Base-by-base conservation (phyloP, 192 early-diverging fungal genomes). In the Linnemannia exigua region DNA sequence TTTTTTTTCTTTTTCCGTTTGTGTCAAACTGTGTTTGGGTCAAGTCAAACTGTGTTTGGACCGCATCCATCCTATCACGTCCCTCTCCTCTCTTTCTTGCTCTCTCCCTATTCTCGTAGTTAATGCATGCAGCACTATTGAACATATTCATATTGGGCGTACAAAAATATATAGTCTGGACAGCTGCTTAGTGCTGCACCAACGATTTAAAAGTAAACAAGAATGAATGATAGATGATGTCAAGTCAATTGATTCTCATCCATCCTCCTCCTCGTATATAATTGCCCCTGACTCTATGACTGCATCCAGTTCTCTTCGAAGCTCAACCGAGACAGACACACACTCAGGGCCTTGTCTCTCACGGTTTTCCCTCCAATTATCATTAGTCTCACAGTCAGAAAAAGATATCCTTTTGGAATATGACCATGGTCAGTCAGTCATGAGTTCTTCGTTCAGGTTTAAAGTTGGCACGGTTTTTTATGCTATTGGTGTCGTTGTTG, bases 1-100 rank as follows among this genome's bases (percentile, higher is more conserved):
- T 58, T 63, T 38, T 51, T 52, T n/a, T n/a, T 44, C 41, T 9
- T 9, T 44, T 44, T 44, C 41, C 41, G 3, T 14, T 74, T 83
- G 76, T 83, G 38, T 47, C 81, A 83, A 83, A 83, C 81, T 83
- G 81, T 83, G 81, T 83, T 83, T 83, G 75, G 81, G 81, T 83
- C 81, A 83, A 77, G 51, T 66, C 71, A 75, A 83, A 83, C 81
- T 83, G 81, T 83, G 81, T 83, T 83, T 77, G 81, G 81, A 83
- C 81, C 81, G 72, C 75, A 77, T 83, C 75, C 79, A 58, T 73
- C 28, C 51, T 38, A 19, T 14, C 50, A 31, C 35, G 41, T 48
- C 74, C 61, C 28, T 16, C 79, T 19, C 25, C 50, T 50, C 31
- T 47, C 63, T 9, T 61, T 66, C 50, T 28, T 35, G 11, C 80